Conservation (phyloP, 257 asterid genomes). For the Solanum dulcamara region DNA sequence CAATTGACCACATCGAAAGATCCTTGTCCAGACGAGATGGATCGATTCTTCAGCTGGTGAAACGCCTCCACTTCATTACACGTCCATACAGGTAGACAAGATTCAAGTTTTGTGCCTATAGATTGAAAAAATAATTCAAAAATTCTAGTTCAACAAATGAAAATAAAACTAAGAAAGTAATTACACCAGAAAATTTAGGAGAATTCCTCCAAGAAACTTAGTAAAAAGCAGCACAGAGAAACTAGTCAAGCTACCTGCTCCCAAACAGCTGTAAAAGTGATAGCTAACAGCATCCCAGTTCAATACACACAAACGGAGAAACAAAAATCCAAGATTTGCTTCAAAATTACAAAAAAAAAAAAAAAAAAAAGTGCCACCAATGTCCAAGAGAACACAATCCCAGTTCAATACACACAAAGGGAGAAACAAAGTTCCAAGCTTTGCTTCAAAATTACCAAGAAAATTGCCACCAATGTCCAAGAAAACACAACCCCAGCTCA, state of each 20-base stretch:
- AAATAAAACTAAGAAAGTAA: background rate
- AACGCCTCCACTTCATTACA: background rate
- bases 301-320: background rate
- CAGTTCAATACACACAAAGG: background rate
- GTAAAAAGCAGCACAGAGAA: background rate
- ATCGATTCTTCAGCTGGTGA: background rate
- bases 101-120: background rate
- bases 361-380: background rate
- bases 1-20: background rate
- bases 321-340: background rate
- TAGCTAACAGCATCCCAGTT: background rate
- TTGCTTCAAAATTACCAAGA: background rate
- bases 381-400: background rate
- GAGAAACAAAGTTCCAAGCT: background rate
- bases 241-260: background rate
- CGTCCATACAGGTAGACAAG: background rate
- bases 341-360: background rate
- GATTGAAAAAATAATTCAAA: background rate
- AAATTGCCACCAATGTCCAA: background rate
- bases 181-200: background rate
- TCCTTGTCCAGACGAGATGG: background rate
- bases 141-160: background rate
- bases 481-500: conserved; percentile 13
- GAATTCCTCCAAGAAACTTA: background rate
- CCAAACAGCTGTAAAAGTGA: background rate